Conservation (phyloP, 139 green algal genomes). For the Eudorina sp. region DNA sequence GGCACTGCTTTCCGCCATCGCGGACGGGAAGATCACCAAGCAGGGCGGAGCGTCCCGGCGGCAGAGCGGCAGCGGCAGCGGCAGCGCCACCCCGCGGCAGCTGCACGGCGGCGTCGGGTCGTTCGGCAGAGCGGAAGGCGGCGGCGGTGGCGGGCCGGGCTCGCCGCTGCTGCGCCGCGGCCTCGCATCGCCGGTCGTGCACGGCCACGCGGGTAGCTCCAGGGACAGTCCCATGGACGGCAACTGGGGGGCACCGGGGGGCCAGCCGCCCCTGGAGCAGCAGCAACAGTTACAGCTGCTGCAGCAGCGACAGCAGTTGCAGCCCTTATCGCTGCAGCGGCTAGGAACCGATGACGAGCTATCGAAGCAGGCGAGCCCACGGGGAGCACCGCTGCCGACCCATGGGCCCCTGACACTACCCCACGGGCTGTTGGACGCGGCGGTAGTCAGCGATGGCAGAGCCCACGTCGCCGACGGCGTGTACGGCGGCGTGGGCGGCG, state of each 20-base stretch:
- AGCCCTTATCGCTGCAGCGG: background rate
- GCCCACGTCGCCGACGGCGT: background rate
- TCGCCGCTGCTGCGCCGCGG: constrained; percentile 17
- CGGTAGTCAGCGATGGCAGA: too few relatives aligned
- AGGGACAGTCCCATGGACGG: background rate
- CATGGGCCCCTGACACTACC: too few relatives aligned
- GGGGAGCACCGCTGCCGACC: too few relatives aligned
- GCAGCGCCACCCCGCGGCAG: constrained; percentile 33
- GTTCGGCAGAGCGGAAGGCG: background rate
- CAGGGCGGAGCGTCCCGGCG: constrained; percentile 6
- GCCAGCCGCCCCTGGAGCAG: background rate
- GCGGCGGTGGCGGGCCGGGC: background rate
- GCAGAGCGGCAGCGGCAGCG: constrained; percentile 37
- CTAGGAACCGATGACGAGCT: too few relatives aligned
- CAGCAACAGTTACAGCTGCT: background rate
- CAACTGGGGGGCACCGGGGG: background rate
- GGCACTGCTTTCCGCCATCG: constrained; percentile 9
- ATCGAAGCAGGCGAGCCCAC: too few relatives aligned
- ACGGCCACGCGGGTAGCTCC: background rate
- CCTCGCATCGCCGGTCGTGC: constrained; percentile 11
- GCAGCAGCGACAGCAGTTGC: background rate
- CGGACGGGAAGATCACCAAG: constrained; percentile 42
- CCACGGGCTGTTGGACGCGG: too few relatives aligned
- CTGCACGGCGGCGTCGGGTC: background rate
- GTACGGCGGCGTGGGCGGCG: background rate